phyloP scores from a whole-genome alignment of 345 rosid genomes.

The Salix brachista region DNA sequence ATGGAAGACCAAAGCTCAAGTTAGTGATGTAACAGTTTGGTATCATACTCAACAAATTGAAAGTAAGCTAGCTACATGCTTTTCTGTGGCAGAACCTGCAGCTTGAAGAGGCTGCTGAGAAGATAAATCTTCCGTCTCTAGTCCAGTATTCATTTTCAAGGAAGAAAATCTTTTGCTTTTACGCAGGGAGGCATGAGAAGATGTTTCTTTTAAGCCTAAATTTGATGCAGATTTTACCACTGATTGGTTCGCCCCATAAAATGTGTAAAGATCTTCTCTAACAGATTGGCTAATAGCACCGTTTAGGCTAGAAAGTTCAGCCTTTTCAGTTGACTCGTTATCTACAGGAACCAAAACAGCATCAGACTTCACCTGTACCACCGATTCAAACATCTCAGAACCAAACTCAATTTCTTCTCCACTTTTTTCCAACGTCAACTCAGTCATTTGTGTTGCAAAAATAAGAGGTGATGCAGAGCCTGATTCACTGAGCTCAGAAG shows the following conservation, averaged over 20 bases:
- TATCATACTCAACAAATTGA: slow-evolving; percentile 1
- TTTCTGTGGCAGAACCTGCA: slow-evolving; percentile 48
- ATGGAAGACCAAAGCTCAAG: slow-evolving; percentile 7
- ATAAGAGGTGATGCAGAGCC: slow-evolving; percentile 36
- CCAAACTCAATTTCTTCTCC: slow-evolving; percentile 22
- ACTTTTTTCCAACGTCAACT: slow-evolving; percentile 21
- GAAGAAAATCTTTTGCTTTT: slow-evolving; percentile 40
- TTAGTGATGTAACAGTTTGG: neutral
- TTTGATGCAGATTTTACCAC: slow-evolving; percentile 28
- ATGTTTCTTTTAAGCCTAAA: slow-evolving; percentile 33
- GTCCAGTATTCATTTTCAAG: slow-evolving; percentile 34
- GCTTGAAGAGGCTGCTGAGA: slow-evolving; percentile 25
- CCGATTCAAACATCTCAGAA: slow-evolving; percentile 19
- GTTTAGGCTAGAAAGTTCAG: slow-evolving; percentile 18
- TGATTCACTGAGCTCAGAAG: slow-evolving; percentile 25
- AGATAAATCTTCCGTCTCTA: slow-evolving; percentile 27
- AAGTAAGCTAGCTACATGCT: slow-evolving; percentile 2
- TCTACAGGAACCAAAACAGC: slow-evolving; percentile 31
- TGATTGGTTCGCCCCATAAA: slow-evolving; percentile 42
- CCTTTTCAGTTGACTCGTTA: slow-evolving; percentile 25
- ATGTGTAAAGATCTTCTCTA: slow-evolving; percentile 61
- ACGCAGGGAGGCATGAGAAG: slow-evolving; percentile 37
- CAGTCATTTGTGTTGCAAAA: slow-evolving; percentile 26
- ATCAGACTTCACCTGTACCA: slow-evolving; percentile 17
- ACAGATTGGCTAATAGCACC: slow-evolving; percentile 34